Percentiles rank a stretch among this genome's conserved stretches.
Conservation (phyloP, 176 grass and related monocot species). For the Zizania latifolia region DNA sequence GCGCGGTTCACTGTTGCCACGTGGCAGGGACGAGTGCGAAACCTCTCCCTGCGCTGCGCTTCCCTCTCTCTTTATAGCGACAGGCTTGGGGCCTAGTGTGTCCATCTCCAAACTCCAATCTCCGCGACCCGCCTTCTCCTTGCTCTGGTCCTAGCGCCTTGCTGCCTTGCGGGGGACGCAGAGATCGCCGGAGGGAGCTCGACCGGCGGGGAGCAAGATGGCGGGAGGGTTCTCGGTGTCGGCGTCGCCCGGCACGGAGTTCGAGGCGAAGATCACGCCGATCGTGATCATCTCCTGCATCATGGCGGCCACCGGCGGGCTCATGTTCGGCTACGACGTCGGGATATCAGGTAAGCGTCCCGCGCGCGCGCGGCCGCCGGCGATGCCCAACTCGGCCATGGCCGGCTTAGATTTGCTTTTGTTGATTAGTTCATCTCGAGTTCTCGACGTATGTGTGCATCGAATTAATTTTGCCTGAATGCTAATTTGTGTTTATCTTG, state of each 20-base stretch:
- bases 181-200: background rate
- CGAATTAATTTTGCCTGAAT: background rate
- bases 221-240: slow-evolving; percentile 74
- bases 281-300: slow-evolving; percentile 82
- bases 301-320: slow-evolving; percentile 87
- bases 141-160: background rate
- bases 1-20: background rate
- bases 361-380: background rate
- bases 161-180: background rate
- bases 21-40: slow-evolving; percentile 37
- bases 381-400: background rate
- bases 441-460: background rate
- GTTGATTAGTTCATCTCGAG: background rate
- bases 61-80: slow-evolving; percentile 15
- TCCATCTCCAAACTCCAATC: background rate
- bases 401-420: background rate
- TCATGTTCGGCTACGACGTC: slow-evolving; percentile 97
- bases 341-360: slow-evolving; percentile 63
- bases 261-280: slow-evolving; percentile 93
- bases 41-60: slow-evolving; percentile 6
- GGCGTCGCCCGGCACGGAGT: slow-evolving; percentile 50
- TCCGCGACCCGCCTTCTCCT: background rate
- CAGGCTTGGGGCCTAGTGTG: background rate
- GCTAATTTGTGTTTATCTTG: background rate
- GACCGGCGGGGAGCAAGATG: slow-evolving; percentile 33